A percentile compares a stretch with the other conserved stretches of the same genome.
Conservation (phyloP, 2,329 filamentous ascomycete species). For the Botryotinia globosa region DNA sequence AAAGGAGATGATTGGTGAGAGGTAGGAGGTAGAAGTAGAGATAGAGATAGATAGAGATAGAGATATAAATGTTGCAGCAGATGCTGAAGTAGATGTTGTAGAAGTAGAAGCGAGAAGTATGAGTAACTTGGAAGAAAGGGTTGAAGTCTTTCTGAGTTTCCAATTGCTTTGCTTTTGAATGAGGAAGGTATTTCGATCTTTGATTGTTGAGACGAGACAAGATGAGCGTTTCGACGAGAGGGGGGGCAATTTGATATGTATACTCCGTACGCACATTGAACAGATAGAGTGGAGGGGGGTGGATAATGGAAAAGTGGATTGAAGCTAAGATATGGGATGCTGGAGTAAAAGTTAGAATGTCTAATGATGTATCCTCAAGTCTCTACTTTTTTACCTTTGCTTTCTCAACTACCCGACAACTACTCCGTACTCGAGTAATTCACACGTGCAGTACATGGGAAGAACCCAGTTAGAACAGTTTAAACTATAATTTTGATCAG, state of each 20-base stretch:
- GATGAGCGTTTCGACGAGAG: not conserved
- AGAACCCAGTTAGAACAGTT: not conserved
- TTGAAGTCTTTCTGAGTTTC: not conserved
- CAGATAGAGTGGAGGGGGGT: constrained; percentile 9
- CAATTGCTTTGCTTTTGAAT: not conserved
- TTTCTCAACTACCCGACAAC: not conserved
- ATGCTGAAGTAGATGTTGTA: not conserved
- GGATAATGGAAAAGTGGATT: not conserved
- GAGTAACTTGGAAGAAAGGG: constrained; percentile 8
- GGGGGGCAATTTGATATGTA: constrained; percentile 12
- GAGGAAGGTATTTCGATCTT: not conserved
- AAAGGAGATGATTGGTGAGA: not conserved
- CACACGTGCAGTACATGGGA: not conserved
- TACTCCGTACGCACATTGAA: not conserved
- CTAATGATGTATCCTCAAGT: not conserved
- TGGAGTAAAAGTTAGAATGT: not conserved
- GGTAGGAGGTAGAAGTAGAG: not conserved
- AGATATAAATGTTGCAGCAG: not conserved
- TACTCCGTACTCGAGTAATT: not conserved
- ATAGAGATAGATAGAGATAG: not conserved
- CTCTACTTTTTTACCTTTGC: not conserved
- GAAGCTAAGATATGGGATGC: constrained; percentile 14
- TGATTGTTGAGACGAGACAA: not conserved
- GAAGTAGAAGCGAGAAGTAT: not conserved
- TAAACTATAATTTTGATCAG: not conserved